Base-by-base conservation (phyloP, 2,329 filamentous ascomycete genomes). In the Apiospora hydei region DNA sequence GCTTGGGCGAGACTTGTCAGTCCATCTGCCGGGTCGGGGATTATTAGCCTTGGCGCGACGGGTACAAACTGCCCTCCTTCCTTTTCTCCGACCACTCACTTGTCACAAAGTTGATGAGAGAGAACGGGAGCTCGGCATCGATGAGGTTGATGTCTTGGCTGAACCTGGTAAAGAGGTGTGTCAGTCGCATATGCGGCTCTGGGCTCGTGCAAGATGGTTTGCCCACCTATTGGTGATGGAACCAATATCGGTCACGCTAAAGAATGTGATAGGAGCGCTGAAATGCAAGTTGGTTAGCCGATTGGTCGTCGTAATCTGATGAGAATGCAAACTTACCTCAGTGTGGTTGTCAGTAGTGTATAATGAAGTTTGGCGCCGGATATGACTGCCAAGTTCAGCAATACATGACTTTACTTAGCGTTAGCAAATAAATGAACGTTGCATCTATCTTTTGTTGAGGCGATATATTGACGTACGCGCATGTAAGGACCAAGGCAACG, bases 291-390 rank as follows among this genome's bases (percentile, higher is more conserved):
- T 5, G 8, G 34, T 64, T 41, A 64, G 57, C 34, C 21, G 30
- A 38, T 24, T 41, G 57, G 57, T 18, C 7, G 57, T 34, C 7
- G 10, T 18, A 18, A 8, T 41, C 0, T 41, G 2, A n/a, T 8
- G 8, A 16, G 7, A 18, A 34, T 49, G 51, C 61, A 34, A n/a
- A 11, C n/a, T n/a, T 53, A 53, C 71, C 71, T 70, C 46, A 72
- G 26, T 1, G 69, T 72, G 43, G 69, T 69, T 53, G 16, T 41
- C 18, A 72, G 34, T 13, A 72, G 69, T 18, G 47, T 71, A 16
- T 64, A 64, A 38, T 72, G 71, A n/a, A 72, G 69, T 51, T 71
- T 71, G n/a, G 49, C 53, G 0, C 71, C 71, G 38, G 71, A 70
- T 30, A 69, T 71, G 13, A 71, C 69, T 21, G 69, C 69, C 38